These are phyloP conservation scores for Aspergillus pseudonomiae DNA, from an alignment of 2,329 filamentous ascomycete species.

Conservation along the genomic window DNA sequence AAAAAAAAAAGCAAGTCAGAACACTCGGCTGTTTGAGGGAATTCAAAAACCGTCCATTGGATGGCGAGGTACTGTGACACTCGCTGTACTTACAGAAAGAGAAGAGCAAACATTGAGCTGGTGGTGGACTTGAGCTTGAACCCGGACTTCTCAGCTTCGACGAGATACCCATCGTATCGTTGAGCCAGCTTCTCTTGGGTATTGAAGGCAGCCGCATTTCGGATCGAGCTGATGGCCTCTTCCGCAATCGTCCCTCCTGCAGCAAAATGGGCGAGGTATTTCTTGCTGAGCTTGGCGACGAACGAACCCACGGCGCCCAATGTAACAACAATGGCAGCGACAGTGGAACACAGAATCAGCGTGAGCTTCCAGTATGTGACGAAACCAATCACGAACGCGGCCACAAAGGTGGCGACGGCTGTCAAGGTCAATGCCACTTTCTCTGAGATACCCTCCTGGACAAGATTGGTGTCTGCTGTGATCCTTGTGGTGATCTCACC, in stretches of 20 bases:
- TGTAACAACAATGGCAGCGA: constrained; percentile 68
- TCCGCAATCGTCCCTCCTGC: constrained; percentile 49
- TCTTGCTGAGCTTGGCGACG: background rate
- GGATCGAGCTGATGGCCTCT: constrained; percentile 53
- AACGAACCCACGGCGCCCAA: constrained; percentile 56
- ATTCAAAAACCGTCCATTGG: background rate
- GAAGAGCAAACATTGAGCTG: background rate
- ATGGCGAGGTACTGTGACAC: background rate
- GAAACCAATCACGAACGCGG: constrained; percentile 81
- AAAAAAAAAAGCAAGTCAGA: background rate
- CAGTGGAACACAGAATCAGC: constrained; percentile 72
- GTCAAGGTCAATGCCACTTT: constrained; percentile 72
- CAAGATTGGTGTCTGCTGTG: constrained; percentile 79
- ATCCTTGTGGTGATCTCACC: constrained; percentile 85
- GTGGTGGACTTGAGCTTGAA: background rate
- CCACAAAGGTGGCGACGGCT: constrained; percentile 72
- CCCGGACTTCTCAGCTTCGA: background rate
- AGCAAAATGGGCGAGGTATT: constrained; percentile 4
- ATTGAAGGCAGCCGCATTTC: constrained; percentile 26
- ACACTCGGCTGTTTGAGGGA: background rate
- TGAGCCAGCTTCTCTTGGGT: background rate
- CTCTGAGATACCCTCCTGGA: constrained; percentile 84
- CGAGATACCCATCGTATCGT: background rate
- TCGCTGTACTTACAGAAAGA: background rate
- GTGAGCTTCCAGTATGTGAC: constrained; percentile 83